These are phyloP conservation scores for Stipa capillata DNA, from an alignment of 176 grass and related monocot genomes.

Conservation along the genomic window DNA sequence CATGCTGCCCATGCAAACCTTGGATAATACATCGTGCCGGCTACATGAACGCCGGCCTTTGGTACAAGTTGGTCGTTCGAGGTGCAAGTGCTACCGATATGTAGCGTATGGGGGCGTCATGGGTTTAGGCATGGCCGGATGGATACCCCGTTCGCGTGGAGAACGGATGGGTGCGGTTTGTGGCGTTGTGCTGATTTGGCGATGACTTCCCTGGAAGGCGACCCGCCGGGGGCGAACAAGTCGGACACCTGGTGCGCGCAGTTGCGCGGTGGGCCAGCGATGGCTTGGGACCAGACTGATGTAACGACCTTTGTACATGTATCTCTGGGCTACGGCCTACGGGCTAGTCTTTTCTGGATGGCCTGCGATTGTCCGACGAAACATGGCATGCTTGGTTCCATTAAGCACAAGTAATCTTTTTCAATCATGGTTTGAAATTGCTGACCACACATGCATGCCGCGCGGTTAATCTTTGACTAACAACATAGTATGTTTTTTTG, in stretches of 20 bases:
- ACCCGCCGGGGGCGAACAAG: neutral
- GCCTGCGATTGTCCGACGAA: too few relatives aligned
- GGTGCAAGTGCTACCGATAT: neutral
- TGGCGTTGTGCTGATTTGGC: neutral
- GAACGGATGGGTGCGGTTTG: neutral
- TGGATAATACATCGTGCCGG: neutral
- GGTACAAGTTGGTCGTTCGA: neutral
- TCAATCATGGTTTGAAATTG: too few relatives aligned
- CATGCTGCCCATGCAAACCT: constrained; percentile 20
- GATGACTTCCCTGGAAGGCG: neutral
- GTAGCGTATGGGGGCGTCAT: neutral
- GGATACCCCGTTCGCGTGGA: neutral
- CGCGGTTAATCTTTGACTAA: too few relatives aligned
- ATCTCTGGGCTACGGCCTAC: neutral
- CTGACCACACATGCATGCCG: too few relatives aligned
- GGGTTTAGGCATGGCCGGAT: neutral
- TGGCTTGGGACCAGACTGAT: neutral
- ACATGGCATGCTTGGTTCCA: too few relatives aligned
- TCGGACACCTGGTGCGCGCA: neutral
- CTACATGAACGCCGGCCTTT: neutral
- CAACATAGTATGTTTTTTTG: too few relatives aligned
- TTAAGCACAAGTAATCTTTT: too few relatives aligned
- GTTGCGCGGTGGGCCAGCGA: neutral
- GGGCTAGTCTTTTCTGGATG: neutral
- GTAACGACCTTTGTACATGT: neutral